Evolutionary conservation across 306 rosid genomes (phyloP), one percentile per base, ranked within the genome.

Genomic region (Begonia peltatifolia): DNA sequence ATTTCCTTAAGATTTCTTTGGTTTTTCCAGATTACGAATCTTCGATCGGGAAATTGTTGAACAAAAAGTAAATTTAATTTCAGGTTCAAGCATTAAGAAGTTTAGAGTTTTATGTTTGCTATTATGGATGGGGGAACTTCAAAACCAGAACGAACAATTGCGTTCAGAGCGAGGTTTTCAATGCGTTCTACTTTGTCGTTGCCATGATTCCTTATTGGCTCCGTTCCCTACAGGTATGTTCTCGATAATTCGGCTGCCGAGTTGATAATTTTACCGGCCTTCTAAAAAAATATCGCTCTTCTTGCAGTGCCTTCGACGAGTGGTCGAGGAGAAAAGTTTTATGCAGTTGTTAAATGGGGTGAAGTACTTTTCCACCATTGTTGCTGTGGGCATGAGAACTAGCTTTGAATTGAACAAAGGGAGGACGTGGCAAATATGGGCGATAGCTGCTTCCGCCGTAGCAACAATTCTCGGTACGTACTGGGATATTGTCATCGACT

Each of bases 21-120:
- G 36, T 30, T 30, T 30, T 30, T 4, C 3, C 36, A 5, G 38
- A 6, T 30, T 7, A 30, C 8, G 38, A 30, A 5, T 30, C 38
- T 30, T 20, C 23, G 23, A 20, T 20, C 38, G 38, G 3, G 15
- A 17, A 3, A 17, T 47, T 5, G 12, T 58, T 43, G 42, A 23
- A 30, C 23, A 42, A 56, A 43, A 13, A 13, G 14, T n/a, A 64
- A 56, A 42, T 14, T 47, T 17, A 12, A 51, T 11, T 60, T 50
- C 84, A 87, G 89, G 89, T 87, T 58, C 90, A 87, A 46, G 87
- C 87, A 63, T 68, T 78, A 43, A 78, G 94, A 75, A 74, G 94
- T 74, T 66, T 83, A 55, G 84, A 76, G 69, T 83, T 83, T 69
- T 87, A 87, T 42, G 60, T 83, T 10, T 87, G 96, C 73, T 76